Base-by-base conservation (phyloP, 1,284 basidiomycete genomes). In the Puccinia sorghi region DNA sequence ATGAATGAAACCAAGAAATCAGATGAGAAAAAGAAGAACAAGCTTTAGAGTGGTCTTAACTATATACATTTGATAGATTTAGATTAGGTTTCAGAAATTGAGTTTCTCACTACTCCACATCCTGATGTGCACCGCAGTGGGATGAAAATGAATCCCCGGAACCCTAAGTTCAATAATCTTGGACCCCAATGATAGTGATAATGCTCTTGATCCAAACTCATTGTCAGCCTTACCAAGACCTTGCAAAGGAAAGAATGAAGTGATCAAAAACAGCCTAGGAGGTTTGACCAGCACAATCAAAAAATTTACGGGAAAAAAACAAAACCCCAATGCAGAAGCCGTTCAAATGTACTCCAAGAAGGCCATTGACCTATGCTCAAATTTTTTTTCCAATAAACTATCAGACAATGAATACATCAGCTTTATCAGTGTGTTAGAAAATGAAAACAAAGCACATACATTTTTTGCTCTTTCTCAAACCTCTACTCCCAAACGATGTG, bases 101-200 rank as follows among this genome's bases (percentile, higher is more conserved):
- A n/a, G n/a, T n/a, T n/a, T n/a, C n/a, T n/a, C n/a, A n/a, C n/a
- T n/a, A n/a, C n/a, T n/a, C n/a, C n/a, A n/a, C n/a, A n/a, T n/a
- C n/a, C n/a, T n/a, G n/a, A n/a, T n/a, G n/a, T n/a, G n/a, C n/a
- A n/a, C n/a, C n/a, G n/a, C n/a, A n/a, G n/a, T n/a, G n/a, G n/a
- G n/a, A n/a, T n/a, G n/a, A n/a, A n/a, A n/a, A n/a, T n/a, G n/a
- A n/a, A n/a, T n/a, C n/a, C n/a, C n/a, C n/a, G n/a, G n/a, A n/a
- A n/a, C n/a, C n/a, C n/a, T n/a, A n/a, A n/a, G n/a, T n/a, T n/a
- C n/a, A n/a, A n/a, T n/a, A n/a, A n/a, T n/a, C n/a, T n/a, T n/a
- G n/a, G 59, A 63, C n/a, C 32, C 59, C 8, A 20, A 63, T 25
- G 39, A 63, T 63, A 63, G 59, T 32, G n/a, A 63, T 25, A 37